Conservation (phyloP, 208 protist species). For the Leishmania mexicana region DNA sequence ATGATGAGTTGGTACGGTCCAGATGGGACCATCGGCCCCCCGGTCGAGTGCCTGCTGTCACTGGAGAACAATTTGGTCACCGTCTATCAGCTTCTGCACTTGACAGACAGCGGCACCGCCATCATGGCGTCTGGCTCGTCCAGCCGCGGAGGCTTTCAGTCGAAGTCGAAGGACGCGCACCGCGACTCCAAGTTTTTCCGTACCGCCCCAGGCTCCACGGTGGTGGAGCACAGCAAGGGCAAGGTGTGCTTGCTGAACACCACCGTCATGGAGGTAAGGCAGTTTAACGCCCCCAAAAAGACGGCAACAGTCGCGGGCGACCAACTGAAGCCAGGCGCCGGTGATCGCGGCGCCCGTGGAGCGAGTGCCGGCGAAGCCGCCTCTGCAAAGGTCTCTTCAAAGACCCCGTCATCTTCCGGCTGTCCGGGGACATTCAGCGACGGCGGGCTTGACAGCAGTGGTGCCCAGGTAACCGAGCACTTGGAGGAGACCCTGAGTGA, state of each 20-base stretch:
- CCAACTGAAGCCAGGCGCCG: too few species aligned
- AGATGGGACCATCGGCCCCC: slow-evolving; percentile 25
- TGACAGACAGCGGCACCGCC: slow-evolving; percentile 7
- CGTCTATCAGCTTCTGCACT: slow-evolving; percentile 43
- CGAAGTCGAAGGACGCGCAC: background rate
- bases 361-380: background rate
- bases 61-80: slow-evolving; percentile 33
- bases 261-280: slow-evolving; percentile 37
- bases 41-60: slow-evolving; percentile 41
- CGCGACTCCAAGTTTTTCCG: slow-evolving; percentile 12
- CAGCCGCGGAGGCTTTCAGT: background rate
- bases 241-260: slow-evolving; percentile 26
- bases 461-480: background rate
- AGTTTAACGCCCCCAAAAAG: slow-evolving; percentile 34
- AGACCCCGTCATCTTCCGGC: background rate
- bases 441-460: background rate
- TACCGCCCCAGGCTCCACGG: slow-evolving; percentile 13
- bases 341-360: background rate
- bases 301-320: background rate
- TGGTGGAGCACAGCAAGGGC: slow-evolving; percentile 35
- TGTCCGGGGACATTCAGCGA: background rate
- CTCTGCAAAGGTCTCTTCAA: background rate
- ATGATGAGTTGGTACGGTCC: slow-evolving; percentile 42
- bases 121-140: background rate
- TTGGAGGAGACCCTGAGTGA: background rate